A percentile compares a stretch with the other conserved stretches of the same genome.
phyloP scores from a whole-genome alignment of 108 stramenopile genomes.

The Mediolabrus comicus region DNA sequence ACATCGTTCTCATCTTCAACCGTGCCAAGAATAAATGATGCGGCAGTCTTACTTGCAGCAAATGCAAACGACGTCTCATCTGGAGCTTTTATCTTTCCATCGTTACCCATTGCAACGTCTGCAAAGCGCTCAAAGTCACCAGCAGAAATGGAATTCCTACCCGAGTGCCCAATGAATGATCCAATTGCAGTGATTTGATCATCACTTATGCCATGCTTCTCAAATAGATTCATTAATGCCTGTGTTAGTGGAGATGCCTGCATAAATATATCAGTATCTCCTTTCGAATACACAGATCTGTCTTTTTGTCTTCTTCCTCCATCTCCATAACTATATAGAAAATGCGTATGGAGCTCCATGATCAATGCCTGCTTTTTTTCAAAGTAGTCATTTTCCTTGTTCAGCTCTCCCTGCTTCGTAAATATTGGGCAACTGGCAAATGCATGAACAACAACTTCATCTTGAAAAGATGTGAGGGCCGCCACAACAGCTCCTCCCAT shows the following conservation, averaged over 20 bases:
- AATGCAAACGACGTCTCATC: background rate
- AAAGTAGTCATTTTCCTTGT: too few relatives aligned
- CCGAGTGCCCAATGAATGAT: too few relatives aligned
- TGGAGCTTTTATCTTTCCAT: background rate
- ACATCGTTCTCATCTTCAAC: background rate
- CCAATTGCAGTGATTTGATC: too few relatives aligned
- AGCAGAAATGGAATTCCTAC: background rate
- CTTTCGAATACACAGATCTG: too few relatives aligned
- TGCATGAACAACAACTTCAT: slow-evolving; percentile 2
- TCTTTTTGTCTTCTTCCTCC: too few relatives aligned
- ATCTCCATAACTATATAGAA: too few relatives aligned
- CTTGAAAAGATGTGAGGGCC: background rate
- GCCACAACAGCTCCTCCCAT: slow-evolving; percentile 17
- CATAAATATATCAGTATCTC: slow-evolving; percentile 13
- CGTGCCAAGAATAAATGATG: background rate
- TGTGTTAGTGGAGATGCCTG: slow-evolving; percentile 8
- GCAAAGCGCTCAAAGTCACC: background rate
- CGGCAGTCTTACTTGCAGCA: background rate
- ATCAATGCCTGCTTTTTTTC: too few relatives aligned
- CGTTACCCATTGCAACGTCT: too few relatives aligned
- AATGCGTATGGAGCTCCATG: too few relatives aligned
- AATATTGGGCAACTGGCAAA: too few relatives aligned
- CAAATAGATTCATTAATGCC: background rate
- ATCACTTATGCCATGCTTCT: background rate
- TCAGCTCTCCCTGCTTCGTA: too few relatives aligned